Base-by-base conservation (phyloP, 2,329 filamentous ascomycete genomes). In the Colletotrichum viniferum region DNA sequence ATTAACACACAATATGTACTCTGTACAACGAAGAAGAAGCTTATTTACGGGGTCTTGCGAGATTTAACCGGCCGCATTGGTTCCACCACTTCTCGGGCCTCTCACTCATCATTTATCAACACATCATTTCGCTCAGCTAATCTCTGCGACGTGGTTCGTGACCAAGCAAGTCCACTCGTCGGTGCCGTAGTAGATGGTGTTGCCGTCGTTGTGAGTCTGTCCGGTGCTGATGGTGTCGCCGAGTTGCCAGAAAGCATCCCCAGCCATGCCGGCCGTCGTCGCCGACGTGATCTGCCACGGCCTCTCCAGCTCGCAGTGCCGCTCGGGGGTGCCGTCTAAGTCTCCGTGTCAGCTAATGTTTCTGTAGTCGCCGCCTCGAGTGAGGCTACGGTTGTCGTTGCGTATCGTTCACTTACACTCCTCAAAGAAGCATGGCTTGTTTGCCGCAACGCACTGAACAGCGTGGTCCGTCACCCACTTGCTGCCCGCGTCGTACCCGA, bases 141-240 rank as follows among this genome's bases (percentile, higher is more conserved):
- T 75, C 5, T 69, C 64, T 4, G 69, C 73, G 18, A 88, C 82
- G 76, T 88, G 86, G 61, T 89, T 81, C 8, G 84, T 85, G 30
- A 88, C 85, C 73, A 88, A 77, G 76, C 87, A 89, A 14, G 82
- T 82, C 80, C 84, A 88, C 26, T 87, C 84, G 14, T 79, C 80
- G 21, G 81, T 84, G 24, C 83, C 83, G 34, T 84, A 85, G 78
- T 86, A 88, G 74, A 88, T 85, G 14, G 87, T 88, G 68, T 86
- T 83, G n/a, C 84, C 84, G 64, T 89, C 87, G 69, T 87, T 81
- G 62, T 83, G 81, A 1, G 86, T 84, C 76, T 83, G 82, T 4
- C 87, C 87, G 10, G 76, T 83, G 81, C 86, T 86, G 43, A 86
- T 78, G 7, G 78, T 80, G 72, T 86, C 84, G n/a, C 85, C 85